These are phyloP conservation scores for Nicotiana attenuata DNA, from an alignment of 257 asterid genomes.

Conservation along the genomic window DNA sequence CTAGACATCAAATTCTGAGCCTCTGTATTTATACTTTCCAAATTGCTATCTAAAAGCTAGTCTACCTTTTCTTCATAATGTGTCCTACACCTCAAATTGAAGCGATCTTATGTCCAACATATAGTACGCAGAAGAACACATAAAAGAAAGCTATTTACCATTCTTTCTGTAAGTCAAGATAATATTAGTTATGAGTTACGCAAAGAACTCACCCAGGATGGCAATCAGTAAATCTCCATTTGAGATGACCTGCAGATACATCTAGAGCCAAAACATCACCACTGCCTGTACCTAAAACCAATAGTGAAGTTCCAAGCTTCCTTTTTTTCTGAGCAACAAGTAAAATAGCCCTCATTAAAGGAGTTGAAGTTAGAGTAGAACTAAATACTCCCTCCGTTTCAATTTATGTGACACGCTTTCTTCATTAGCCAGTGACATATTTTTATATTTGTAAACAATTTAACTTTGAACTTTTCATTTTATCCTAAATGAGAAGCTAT, in stretches of 20 bases:
- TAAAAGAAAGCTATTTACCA: not conserved
- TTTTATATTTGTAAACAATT: too few species aligned
- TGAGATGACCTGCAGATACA: slow-evolving; percentile 77
- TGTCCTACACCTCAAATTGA: not conserved
- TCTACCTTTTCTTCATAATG: not conserved
- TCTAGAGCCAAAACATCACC: slow-evolving; percentile 91
- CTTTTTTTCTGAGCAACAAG: slow-evolving; percentile 55
- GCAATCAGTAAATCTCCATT: slow-evolving; percentile 79
- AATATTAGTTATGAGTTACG: not conserved
- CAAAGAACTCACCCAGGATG: slow-evolving; percentile 77
- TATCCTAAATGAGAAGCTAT: too few species aligned
- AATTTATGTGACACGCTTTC: too few species aligned
- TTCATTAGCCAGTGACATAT: too few species aligned
- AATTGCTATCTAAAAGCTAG: not conserved
- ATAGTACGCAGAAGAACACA: not conserved
- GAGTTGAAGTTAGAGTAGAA: not conserved
- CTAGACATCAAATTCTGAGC: not conserved
- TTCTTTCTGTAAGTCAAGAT: not conserved
- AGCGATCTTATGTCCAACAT: not conserved
- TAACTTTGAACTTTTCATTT: too few species aligned
- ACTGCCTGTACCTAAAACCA: slow-evolving; percentile 88
- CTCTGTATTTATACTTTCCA: not conserved
- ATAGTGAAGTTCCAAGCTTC: slow-evolving; percentile 69
- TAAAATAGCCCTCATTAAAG: not conserved
- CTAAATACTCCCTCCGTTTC: not conserved